A percentile compares a stretch with the other conserved stretches of the same genome.
These are phyloP conservation scores for Syzygium grande DNA, from an alignment of 345 rosid genomes.

Conservation along the genomic window DNA sequence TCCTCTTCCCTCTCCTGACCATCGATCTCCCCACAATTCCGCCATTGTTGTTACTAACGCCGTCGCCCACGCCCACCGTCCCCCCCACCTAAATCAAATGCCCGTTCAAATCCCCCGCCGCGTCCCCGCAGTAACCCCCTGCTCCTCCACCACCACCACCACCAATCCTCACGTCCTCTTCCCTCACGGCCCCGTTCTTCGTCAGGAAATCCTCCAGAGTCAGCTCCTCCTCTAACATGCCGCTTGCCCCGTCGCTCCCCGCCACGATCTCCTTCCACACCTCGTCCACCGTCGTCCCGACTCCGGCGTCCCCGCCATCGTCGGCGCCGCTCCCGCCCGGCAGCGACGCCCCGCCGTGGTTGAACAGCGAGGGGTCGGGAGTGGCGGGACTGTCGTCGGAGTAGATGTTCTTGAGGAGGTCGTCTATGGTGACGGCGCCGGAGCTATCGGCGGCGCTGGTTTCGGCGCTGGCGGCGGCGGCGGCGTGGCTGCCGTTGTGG, in stretches of 20 bases:
- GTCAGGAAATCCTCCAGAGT: conserved; percentile 53
- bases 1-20: too few relatives aligned
- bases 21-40: too few relatives aligned
- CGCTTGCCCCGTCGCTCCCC: conserved; percentile 11
- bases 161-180: conserved; percentile 27
- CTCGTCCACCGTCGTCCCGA: conserved; percentile 28
- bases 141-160: conserved; percentile 3
- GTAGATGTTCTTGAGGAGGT: conserved; percentile 42
- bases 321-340: neutral
- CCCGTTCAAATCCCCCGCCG: conserved; percentile 1
- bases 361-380: neutral
- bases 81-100: too few relatives aligned
- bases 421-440: conserved; percentile 29
- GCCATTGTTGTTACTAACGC: too few relatives aligned
- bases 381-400: conserved; percentile 3
- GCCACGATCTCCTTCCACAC: conserved; percentile 58
- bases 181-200: conserved; percentile 28
- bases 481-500: neutral
- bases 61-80: too few relatives aligned
- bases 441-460: neutral
- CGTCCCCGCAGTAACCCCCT: neutral
- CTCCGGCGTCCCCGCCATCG: neutral
- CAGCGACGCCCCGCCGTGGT: neutral
- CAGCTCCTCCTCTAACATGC: conserved; percentile 17
- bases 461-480: too few relatives aligned